Base-by-base conservation (phyloP, 2,329 filamentous ascomycete genomes). In the Rhexocercosporidium sp. region DNA sequence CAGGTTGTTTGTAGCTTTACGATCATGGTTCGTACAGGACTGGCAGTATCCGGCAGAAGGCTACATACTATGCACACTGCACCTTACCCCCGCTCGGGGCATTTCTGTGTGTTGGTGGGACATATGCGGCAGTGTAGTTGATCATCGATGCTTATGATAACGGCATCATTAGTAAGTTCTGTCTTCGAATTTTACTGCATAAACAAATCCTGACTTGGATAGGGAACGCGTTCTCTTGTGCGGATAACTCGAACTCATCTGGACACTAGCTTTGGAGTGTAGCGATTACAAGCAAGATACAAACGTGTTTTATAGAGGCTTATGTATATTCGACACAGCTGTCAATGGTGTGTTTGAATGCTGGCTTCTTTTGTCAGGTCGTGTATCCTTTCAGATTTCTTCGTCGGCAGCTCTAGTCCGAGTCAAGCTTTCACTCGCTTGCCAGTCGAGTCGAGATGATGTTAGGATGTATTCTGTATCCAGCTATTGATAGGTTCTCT, bases 1-100 rank as follows among this genome's bases (percentile, higher is more conserved):
- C 83, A 0, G 83, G 81, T 0, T 83, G 79, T 78, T 68, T 86
- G 3, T 87, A 84, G 84, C 70, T 86, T 3, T 81, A 83, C 70
- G 84, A 85, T 64, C 81, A 85, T 67, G 69, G 72, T 7, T 65
- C 79, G 29, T 83, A 82, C 71, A 75, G 77, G 67, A 78, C 72
- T 37, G 82, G 82, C 0, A 62, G 16, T 20, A 31, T 70, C 7
- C 53, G 77, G 6, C 65, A 72, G 72, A 71, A 77, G 68, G 62
- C 68, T 1, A 29, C 72, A 11, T 74, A 77, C 1, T 80, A 76
- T 66, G 77, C 74, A 59, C 74, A 80, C 41, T 77, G 78, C 66
- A 59, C 70, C 18, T 74, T 82, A 74, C 78, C 81, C 60, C 53
- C 73, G 0, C 62, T 81, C 0, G 79, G 77, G 0, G 73, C 72